A percentile compares a stretch with the other conserved stretches of the same genome.
phyloP scores from a whole-genome alignment of 2,329 filamentous ascomycete genomes.

The Reticulascus tulasneorum region DNA sequence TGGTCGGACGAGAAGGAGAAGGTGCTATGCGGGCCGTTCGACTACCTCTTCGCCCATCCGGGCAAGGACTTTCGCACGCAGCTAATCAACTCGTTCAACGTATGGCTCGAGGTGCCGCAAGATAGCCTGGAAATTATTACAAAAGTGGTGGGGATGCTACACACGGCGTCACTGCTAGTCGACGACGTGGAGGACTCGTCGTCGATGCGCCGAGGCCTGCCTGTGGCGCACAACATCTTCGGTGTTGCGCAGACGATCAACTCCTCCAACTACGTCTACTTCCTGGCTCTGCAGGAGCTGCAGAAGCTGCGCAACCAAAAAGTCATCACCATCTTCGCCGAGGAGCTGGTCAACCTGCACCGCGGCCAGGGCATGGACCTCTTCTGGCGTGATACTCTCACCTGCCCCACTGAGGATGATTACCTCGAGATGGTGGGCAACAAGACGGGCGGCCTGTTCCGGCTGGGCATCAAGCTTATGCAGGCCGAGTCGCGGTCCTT shows the following conservation, averaged over 20 bases:
- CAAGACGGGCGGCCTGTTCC: conserved; percentile 85
- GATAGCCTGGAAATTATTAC: conserved; percentile 71
- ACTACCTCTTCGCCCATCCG: conserved; percentile 74
- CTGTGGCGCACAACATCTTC: conserved; percentile 81
- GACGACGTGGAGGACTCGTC: conserved; percentile 88
- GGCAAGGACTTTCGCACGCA: conserved; percentile 82
- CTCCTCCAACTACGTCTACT: conserved; percentile 86
- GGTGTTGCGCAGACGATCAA: conserved; percentile 87
- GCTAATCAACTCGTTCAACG: conserved; percentile 77
- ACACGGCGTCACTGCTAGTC: conserved; percentile 77
- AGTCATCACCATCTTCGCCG: conserved; percentile 68
- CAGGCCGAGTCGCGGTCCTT: conserved; percentile 61
- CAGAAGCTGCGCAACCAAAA: conserved; percentile 65
- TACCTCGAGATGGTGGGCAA: conserved; percentile 94
- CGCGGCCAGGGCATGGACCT: conserved; percentile 88
- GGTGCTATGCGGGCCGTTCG: conserved; percentile 72
- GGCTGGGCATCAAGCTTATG: conserved; percentile 83
- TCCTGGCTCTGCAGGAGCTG: conserved; percentile 72
- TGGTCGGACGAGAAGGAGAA: conserved; percentile 76
- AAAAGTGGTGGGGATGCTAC: conserved; percentile 77
- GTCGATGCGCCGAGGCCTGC: conserved; percentile 69
- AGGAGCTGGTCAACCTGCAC: conserved; percentile 81
- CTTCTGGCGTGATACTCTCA: conserved; percentile 82
- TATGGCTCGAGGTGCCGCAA: conserved; percentile 70
- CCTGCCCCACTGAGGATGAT: conserved; percentile 80